Evolutionary conservation across 352 stramenopile genomes (phyloP), one percentile per base, ranked within the genome.

Genomic region (Phytophthora boehmeriae): DNA sequence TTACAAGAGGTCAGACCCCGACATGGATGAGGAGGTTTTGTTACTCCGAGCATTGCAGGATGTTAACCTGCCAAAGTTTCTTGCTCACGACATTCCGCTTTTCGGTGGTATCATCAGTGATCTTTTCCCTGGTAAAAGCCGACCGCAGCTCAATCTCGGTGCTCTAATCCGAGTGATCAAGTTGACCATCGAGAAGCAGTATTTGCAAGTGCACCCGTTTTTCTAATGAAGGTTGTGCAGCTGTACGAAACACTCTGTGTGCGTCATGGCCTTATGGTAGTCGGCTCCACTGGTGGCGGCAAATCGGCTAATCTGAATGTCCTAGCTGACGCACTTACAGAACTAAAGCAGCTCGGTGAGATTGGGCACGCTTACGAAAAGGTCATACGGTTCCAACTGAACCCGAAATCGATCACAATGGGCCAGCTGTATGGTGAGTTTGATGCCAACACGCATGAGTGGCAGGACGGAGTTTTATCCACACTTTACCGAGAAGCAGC

Each of bases 341-440:
- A 93, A 39, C 75, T 98, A 0, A 95, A 97, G 57, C 73, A 78
- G 22, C 74, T 96, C 22, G 83, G 74, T 0, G 81, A 94, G 53
- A 63, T 87, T 16, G 84, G 84, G 0, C 80, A 89, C 38, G 83
- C 83, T 5, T 98, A 96, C 57, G 90, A 98, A 47, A 81, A 86
- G 11, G 92, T 98, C 14, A 43, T 88, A 1, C 79, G 80, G 4
- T 96, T 86, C 61, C 91, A 97, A 20, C 61, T 98, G 5, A 98
- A 98, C 73, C 95, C 95, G 0, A 98, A 98, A 57, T 97, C 88
- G 0, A 98, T 98, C 67, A 98, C 90, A 2, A 98, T 98, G 93
- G 94, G 94, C 0, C 93, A 98, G 66, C 73, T 98, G 0, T 98
- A 98, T 57, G 95, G 95, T 39, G 89, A 97, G 51, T 98, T 98